Conservation (phyloP, 345 rosid species). For the Geranium rotundifolium region DNA sequence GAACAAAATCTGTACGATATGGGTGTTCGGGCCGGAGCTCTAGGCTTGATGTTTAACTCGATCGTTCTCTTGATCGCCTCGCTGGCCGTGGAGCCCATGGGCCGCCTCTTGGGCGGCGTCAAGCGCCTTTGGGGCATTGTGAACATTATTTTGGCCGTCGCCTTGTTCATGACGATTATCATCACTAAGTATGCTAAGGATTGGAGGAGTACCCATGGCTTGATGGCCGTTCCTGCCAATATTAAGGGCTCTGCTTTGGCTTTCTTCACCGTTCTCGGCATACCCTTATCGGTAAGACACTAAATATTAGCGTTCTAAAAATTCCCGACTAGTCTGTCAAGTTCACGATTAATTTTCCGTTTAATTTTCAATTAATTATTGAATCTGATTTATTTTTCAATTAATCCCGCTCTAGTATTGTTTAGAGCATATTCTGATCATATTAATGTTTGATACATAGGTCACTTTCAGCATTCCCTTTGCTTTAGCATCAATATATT, state of each 20-base stretch:
- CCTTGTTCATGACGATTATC: slow-evolving; percentile 41
- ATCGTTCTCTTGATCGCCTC: slow-evolving; percentile 27
- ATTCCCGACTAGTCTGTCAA: slow-evolving; percentile 8
- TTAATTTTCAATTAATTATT: not conserved
- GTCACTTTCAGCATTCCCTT: slow-evolving; percentile 72
- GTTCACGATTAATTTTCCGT: not conserved
- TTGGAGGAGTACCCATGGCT: slow-evolving; percentile 1
- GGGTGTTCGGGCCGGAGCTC: slow-evolving; percentile 34
- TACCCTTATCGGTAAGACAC: slow-evolving; percentile 53
- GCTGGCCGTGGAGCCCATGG: slow-evolving; percentile 17
- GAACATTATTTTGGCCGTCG: slow-evolving; percentile 48
- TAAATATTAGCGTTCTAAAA: no score
- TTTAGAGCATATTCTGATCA: not conserved
- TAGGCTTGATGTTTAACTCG: slow-evolving; percentile 38
- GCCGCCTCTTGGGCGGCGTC: slow-evolving; percentile 18
- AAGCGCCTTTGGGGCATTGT: slow-evolving; percentile 57
- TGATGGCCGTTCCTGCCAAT: slow-evolving; percentile 26
- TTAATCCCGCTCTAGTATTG: no score
- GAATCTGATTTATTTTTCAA: no score
- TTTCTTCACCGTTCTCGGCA: slow-evolving; percentile 56
- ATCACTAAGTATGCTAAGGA: slow-evolving; percentile 56
- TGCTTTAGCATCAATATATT: slow-evolving; percentile 86
- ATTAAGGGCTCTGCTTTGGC: slow-evolving; percentile 48
- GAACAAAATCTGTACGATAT: slow-evolving; percentile 16
- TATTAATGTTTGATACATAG: slow-evolving; percentile 25